Percentiles rank a stretch among this genome's conserved stretches.
These are phyloP conservation scores for Cadophora malorum DNA, from an alignment of 2,329 filamentous ascomycete species.

Conservation along the genomic window DNA sequence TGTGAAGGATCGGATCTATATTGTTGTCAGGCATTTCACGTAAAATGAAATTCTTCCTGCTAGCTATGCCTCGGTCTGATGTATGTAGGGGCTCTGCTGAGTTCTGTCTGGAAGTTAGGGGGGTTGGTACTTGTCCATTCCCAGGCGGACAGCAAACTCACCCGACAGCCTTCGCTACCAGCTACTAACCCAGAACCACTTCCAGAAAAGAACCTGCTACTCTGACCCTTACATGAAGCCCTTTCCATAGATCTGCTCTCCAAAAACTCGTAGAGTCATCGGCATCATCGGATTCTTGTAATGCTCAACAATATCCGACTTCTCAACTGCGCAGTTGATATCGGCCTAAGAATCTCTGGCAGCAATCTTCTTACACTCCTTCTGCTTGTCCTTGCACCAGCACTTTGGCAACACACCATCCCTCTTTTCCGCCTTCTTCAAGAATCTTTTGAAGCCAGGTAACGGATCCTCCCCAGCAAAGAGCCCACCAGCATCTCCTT, in stretches of 20 bases:
- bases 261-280: constrained; percentile 31
- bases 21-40: not conserved
- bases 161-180: not conserved
- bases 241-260: constrained; percentile 33
- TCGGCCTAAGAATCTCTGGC: constrained; percentile 16
- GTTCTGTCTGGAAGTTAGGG: no score
- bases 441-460: constrained; percentile 28
- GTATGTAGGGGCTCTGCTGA: no score
- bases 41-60: not conserved
- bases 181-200: not conserved
- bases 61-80: not conserved
- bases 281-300: constrained; percentile 31
- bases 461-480: constrained; percentile 26
- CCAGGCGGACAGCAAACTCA: not conserved
- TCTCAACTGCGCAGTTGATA: constrained; percentile 29
- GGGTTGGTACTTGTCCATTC: no score
- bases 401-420: constrained; percentile 26
- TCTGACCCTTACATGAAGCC: constrained; percentile 24
- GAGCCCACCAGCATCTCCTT: constrained; percentile 19
- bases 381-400: constrained; percentile 29
- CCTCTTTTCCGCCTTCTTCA: constrained; percentile 31
- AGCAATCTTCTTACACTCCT: constrained; percentile 28
- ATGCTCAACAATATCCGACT: constrained; percentile 33
- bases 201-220: not conserved
- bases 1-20: not conserved